Evolutionary conservation across 2,329 filamentous ascomycete genomes (phyloP).

Genomic region (Trichoderma cornu-damae): DNA sequence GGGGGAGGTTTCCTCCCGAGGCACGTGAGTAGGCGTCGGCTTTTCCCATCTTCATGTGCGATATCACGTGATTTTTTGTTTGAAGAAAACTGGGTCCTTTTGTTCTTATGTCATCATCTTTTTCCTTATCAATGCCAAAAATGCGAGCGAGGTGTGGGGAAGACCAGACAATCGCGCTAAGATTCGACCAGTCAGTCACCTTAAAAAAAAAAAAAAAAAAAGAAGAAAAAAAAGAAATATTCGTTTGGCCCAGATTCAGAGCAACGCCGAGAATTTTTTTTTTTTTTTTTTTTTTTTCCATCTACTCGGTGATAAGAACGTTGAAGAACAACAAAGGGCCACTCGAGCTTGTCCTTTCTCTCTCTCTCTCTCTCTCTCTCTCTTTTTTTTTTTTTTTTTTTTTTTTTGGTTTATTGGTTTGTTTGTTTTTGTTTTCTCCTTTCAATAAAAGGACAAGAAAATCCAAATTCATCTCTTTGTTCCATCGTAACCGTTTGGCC

Average conservation of each 20-base stretch:
- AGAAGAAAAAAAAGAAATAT: slow-evolving; percentile 37
- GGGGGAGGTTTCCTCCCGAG: background rate
- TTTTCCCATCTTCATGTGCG: slow-evolving; percentile 23
- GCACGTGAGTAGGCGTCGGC: background rate
- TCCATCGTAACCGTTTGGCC: background rate
- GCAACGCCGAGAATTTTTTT: slow-evolving; percentile 33
- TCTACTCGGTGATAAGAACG: slow-evolving; percentile 17
- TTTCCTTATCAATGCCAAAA: background rate
- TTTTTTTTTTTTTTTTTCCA: no score
- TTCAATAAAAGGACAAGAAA: background rate
- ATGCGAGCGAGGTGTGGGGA: slow-evolving; percentile 21
- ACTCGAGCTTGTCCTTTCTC: background rate
- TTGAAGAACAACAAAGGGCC: background rate
- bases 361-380: no score
- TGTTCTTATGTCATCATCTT: slow-evolving; percentile 27
- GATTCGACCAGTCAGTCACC: slow-evolving; percentile 20
- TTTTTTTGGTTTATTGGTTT: no score
- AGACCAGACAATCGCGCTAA: slow-evolving; percentile 6
- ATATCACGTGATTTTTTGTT: slow-evolving; percentile 6
- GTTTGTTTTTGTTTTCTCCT: background rate
- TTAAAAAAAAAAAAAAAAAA: slow-evolving; percentile 36
- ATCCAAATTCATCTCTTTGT: background rate
- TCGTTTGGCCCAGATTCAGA: slow-evolving; percentile 26
- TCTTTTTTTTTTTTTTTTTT: background rate
- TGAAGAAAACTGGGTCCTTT: slow-evolving; percentile 20